Conservation (phyloP, 768 basidiomycete genomes). For the Lactarius quietus region DNA sequence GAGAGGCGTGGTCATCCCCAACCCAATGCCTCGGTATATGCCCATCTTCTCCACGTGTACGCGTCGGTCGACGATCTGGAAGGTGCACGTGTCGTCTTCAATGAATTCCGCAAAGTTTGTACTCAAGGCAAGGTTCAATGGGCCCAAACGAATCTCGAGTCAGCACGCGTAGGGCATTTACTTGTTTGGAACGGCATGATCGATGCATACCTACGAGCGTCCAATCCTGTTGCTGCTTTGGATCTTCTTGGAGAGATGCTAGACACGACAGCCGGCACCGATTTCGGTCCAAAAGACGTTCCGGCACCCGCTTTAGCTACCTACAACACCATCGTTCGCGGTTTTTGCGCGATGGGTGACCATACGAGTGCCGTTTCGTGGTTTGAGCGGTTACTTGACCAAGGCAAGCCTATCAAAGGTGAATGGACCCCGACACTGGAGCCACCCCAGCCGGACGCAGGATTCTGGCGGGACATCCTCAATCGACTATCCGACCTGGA, state of each 20-base stretch:
- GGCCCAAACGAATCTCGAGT: slow-evolving; percentile 26
- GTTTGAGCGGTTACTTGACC: slow-evolving; percentile 62
- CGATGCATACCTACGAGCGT: slow-evolving; percentile 62
- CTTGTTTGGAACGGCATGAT: slow-evolving; percentile 75
- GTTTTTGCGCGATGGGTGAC: slow-evolving; percentile 63
- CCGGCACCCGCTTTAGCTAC: slow-evolving; percentile 62
- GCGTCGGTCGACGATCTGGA: slow-evolving; percentile 47
- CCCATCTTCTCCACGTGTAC: slow-evolving; percentile 57
- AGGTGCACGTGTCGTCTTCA: slow-evolving; percentile 57
- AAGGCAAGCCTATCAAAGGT: slow-evolving; percentile 34
- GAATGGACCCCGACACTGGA: slow-evolving; percentile 43
- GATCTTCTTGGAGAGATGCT: slow-evolving; percentile 71
- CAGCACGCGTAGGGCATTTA: slow-evolving; percentile 37
- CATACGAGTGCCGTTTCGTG: slow-evolving; percentile 60
- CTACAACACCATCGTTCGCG: slow-evolving; percentile 58
- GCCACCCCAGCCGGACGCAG: slow-evolving; percentile 49
- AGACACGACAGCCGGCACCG: slow-evolving; percentile 36
- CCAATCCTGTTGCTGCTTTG: slow-evolving; percentile 59
- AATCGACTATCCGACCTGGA: slow-evolving; percentile 48
- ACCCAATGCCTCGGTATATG: slow-evolving; percentile 42
- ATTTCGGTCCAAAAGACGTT: slow-evolving; percentile 39
- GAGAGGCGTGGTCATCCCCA: slow-evolving; percentile 41
- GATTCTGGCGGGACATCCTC: slow-evolving; percentile 59
- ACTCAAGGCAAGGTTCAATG: slow-evolving; percentile 38
- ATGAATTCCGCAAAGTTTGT: slow-evolving; percentile 49